Conservation (phyloP, 441 rosid species). For the Arabidopsis lyrata region DNA sequence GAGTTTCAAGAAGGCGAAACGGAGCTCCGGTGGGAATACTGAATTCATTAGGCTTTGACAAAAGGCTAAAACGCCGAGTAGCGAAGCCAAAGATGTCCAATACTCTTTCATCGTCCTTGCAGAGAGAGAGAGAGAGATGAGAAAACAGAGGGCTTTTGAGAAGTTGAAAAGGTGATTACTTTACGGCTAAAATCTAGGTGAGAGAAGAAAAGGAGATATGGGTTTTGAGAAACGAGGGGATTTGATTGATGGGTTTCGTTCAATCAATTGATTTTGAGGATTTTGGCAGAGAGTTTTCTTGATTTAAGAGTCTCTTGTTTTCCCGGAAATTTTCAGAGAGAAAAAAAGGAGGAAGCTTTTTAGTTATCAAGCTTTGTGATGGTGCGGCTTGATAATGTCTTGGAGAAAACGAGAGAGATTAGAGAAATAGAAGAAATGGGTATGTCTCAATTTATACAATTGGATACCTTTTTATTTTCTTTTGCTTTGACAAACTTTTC, state of each 20-base stretch:
- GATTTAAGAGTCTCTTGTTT: slow-evolving; percentile 16
- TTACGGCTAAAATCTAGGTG: slow-evolving; percentile 17
- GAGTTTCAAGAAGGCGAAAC: slow-evolving; percentile 59
- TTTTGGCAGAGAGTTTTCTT: slow-evolving; percentile 21
- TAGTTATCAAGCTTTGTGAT: slow-evolving; percentile 8
- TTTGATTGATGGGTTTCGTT: slow-evolving; percentile 24
- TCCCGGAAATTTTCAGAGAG: slow-evolving; percentile 10
- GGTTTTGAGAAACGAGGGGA: slow-evolving; percentile 28
- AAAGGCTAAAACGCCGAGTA: slow-evolving; percentile 83
- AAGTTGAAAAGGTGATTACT: slow-evolving; percentile 20
- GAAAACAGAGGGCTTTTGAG: slow-evolving; percentile 19
- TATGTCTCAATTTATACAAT: slow-evolving; percentile 15
- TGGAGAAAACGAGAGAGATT: not conserved
- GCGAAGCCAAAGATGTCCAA: slow-evolving; percentile 78
- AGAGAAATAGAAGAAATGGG: not conserved
- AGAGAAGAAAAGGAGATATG: slow-evolving; percentile 9
- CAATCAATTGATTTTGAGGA: slow-evolving; percentile 36
- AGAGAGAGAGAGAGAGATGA: not conserved
- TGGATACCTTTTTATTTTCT: not conserved
- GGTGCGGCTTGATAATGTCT: not conserved
- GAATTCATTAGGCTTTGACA: slow-evolving; percentile 69
- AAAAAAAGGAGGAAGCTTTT: not conserved
- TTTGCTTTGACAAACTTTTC: not conserved
- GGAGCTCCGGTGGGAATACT: slow-evolving; percentile 88
- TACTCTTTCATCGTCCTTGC: slow-evolving; percentile 58